Evolutionary conservation across 768 basidiomycete genomes (phyloP).

Genomic region (Xerocomellus amylosporus): DNA sequence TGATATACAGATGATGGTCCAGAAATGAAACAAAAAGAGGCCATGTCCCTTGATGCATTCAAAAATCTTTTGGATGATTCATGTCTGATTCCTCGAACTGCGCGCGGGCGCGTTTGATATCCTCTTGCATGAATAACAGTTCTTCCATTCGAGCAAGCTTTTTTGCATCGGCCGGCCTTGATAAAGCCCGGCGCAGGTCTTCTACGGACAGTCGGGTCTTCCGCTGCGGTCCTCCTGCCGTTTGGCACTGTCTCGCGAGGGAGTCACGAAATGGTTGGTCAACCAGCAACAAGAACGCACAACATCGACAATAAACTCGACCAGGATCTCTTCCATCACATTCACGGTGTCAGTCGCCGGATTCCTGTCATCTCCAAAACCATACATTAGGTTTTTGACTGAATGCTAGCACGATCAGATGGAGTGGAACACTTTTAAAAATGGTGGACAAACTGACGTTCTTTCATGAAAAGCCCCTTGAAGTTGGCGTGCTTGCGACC

Average conservation of each 20-base stretch:
- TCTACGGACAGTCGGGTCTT: slow-evolving; percentile 81
- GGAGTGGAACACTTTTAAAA: not conserved
- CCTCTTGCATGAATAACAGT: slow-evolving; percentile 88
- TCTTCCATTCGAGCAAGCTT: slow-evolving; percentile 93
- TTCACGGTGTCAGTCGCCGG: slow-evolving; percentile 85
- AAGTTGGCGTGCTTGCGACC: slow-evolving; percentile 65
- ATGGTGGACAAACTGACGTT: slow-evolving; percentile 49
- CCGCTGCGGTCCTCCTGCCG: slow-evolving; percentile 64
- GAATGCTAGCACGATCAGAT: slow-evolving; percentile 13
- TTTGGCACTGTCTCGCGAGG: slow-evolving; percentile 55
- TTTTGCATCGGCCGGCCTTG: slow-evolving; percentile 84
- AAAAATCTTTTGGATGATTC: slow-evolving; percentile 47
- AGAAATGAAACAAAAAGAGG: not conserved
- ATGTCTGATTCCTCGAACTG: slow-evolving; percentile 66
- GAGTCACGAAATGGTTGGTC: slow-evolving; percentile 3
- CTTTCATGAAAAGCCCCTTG: slow-evolving; percentile 77
- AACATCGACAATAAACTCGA: slow-evolving; percentile 87
- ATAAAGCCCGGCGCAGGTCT: slow-evolving; percentile 76
- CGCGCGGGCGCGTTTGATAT: slow-evolving; percentile 83
- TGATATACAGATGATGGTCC: slow-evolving; percentile 1
- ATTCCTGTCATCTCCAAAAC: slow-evolving; percentile 89
- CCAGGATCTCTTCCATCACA: slow-evolving; percentile 91
- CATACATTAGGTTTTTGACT: slow-evolving; percentile 90
- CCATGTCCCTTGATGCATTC: slow-evolving; percentile 8
- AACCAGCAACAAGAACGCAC: slow-evolving; percentile 46